Percentiles rank a stretch among this genome's conserved stretches.
Conservation (phyloP, 1,139 yeast genomes). For the Pichia sp. region DNA sequence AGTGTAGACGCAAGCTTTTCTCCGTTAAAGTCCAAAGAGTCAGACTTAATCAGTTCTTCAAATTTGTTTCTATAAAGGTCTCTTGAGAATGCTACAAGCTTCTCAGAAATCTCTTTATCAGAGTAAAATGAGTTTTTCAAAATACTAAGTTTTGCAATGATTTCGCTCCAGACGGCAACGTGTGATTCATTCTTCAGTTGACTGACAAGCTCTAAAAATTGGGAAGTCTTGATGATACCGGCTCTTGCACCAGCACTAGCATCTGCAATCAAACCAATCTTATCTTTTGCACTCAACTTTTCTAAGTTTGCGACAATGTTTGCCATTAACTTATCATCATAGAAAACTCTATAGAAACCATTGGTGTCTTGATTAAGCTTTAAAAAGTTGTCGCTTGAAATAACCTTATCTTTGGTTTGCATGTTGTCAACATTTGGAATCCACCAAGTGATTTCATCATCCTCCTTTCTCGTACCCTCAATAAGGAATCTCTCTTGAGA, state of each 20-base stretch:
- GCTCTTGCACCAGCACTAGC: slow-evolving; percentile 53
- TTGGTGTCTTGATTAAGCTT: slow-evolving; percentile 57
- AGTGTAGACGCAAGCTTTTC: slow-evolving; percentile 46
- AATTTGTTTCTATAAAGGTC: slow-evolving; percentile 37
- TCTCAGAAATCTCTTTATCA: slow-evolving; percentile 32
- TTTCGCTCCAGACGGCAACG: slow-evolving; percentile 61
- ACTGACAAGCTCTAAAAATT: slow-evolving; percentile 39
- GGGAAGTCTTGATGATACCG: slow-evolving; percentile 46
- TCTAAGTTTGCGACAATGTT: slow-evolving; percentile 37
- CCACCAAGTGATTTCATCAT: slow-evolving; percentile 49
- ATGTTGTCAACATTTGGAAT: slow-evolving; percentile 43
- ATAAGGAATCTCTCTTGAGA: slow-evolving; percentile 51
- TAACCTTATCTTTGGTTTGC: slow-evolving; percentile 13
- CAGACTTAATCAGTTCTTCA: slow-evolving; percentile 30
- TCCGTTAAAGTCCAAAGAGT: slow-evolving; percentile 31
- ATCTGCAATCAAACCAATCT: slow-evolving; percentile 64
- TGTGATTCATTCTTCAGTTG: slow-evolving; percentile 38
- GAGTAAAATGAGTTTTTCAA: slow-evolving; percentile 44
- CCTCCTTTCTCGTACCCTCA: slow-evolving; percentile 40
- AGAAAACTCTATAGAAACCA: slow-evolving; percentile 65
- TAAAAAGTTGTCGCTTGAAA: slow-evolving; percentile 31
- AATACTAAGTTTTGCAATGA: slow-evolving; percentile 38
- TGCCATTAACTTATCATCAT: slow-evolving; percentile 42
- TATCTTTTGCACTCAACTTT: slow-evolving; percentile 48
- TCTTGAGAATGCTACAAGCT: slow-evolving; percentile 35